A percentile compares a stretch with the other conserved stretches of the same genome.
Conservation (phyloP, 345 rosid species). For the Melaleuca alternifolia region DNA sequence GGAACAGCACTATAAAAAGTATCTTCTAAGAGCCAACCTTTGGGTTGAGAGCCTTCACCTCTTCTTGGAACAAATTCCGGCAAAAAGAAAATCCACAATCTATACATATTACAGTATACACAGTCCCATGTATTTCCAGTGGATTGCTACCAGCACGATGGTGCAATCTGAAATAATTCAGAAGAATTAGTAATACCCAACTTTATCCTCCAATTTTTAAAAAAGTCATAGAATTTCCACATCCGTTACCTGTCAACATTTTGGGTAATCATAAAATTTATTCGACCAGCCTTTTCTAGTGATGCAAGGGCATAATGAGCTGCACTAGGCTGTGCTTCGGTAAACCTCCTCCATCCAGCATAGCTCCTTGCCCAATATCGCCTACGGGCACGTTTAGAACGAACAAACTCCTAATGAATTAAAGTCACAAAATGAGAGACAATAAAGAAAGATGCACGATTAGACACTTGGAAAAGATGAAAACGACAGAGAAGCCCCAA, state of each 20-base stretch:
- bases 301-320: slow-evolving; percentile 82
- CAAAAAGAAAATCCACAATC: slow-evolving; percentile 58
- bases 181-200: neutral
- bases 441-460: neutral
- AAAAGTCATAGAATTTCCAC: neutral
- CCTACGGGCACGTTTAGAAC: slow-evolving; percentile 59
- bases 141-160: slow-evolving; percentile 90
- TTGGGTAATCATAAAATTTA: slow-evolving; percentile 71
- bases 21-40: slow-evolving; percentile 33
- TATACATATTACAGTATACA: slow-evolving; percentile 63
- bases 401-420: slow-evolving; percentile 47
- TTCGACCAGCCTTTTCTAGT: slow-evolving; percentile 61
- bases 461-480: neutral
- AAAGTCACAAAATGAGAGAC: neutral
- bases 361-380: slow-evolving; percentile 97
- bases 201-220: neutral
- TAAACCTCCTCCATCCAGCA: slow-evolving; percentile 89
- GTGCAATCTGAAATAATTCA: slow-evolving; percentile 44
- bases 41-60: slow-evolving; percentile 72
- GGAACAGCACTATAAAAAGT: neutral
- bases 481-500: neutral
- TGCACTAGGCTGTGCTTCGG: slow-evolving; percentile 61
- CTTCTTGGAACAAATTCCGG: slow-evolving; percentile 61
- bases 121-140: slow-evolving; percentile 84
- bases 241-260: slow-evolving; percentile 69